Conservation (phyloP, 148 eudicot species). For the Heliosperma pusillum region DNA sequence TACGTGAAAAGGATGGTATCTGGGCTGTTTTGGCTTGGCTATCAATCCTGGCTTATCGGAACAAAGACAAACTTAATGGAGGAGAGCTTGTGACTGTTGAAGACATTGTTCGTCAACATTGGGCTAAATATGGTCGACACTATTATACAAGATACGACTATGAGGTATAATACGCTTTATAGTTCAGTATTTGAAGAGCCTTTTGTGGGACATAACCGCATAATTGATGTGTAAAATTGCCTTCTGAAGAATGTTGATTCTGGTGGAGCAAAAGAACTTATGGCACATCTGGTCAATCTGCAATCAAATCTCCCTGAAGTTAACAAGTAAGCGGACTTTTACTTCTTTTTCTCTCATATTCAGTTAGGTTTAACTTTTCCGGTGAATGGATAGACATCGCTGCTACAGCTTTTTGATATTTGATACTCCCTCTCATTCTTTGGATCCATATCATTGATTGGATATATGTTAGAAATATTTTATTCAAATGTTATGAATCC, state of each 20-base stretch:
- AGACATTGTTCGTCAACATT: slow-evolving; percentile 93
- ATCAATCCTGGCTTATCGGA: slow-evolving; percentile 77
- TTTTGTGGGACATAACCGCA: neutral
- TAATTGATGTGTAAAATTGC: neutral
- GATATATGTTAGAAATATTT: neutral
- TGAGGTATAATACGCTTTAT: slow-evolving; percentile 43
- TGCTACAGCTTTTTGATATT: neutral
- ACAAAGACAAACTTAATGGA: slow-evolving; percentile 64
- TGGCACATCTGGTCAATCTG: slow-evolving; percentile 83
- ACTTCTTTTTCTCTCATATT: neutral
- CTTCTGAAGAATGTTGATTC: slow-evolving; percentile 79
- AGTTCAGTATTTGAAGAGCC: neutral
- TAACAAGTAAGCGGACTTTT: slow-evolving; percentile 59
- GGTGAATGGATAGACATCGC: neutral
- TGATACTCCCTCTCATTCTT: neutral
- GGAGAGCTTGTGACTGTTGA: slow-evolving; percentile 86
- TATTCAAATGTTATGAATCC: too few relatives aligned
- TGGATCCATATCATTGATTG: neutral
- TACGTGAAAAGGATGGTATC: slow-evolving; percentile 94
- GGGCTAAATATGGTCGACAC: slow-evolving; percentile 91
- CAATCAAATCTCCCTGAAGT: slow-evolving; percentile 71
- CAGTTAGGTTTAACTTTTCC: neutral
- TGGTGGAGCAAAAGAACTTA: slow-evolving; percentile 83
- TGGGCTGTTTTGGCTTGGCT: slow-evolving; percentile 99
- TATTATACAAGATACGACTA: slow-evolving; percentile 94